Evolutionary conservation across 2,329 filamentous ascomycete species (phyloP).

Genomic region (Botrytis pseudocinerea): DNA sequence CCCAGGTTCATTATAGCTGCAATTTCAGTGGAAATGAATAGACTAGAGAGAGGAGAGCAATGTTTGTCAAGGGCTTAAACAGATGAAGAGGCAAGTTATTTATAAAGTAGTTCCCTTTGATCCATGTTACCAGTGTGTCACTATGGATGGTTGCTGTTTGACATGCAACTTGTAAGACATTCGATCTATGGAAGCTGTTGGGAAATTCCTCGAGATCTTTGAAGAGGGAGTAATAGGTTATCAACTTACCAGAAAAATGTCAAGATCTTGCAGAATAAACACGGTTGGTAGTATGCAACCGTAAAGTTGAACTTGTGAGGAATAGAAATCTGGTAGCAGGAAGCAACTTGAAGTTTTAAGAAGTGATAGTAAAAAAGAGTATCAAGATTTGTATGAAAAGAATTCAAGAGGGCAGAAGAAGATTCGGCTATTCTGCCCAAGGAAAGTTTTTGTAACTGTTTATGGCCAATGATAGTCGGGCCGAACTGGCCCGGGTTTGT

Average conservation of each 20-base stretch:
- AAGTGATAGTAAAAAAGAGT: not conserved
- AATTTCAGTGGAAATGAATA: not conserved
- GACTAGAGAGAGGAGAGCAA: not conserved
- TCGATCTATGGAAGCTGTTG: too few relatives aligned
- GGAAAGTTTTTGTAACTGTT: not conserved
- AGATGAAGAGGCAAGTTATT: not conserved
- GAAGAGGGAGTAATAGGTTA: not conserved
- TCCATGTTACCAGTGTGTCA: too few relatives aligned
- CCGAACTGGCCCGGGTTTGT: not conserved
- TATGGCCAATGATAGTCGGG: not conserved
- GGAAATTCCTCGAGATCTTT: not conserved
- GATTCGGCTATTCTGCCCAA: not conserved
- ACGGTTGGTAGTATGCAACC: not conserved
- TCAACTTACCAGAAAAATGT: not conserved
- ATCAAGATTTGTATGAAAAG: not conserved
- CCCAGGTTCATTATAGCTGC: too few relatives aligned
- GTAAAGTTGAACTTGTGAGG: not conserved
- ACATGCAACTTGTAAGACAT: too few relatives aligned
- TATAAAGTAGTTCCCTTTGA: not conserved
- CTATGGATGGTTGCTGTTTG: not conserved
- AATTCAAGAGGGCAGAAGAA: not conserved
- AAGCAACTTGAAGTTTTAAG: not conserved
- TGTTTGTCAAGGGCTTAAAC: not conserved
- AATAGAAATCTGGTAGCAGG: too few relatives aligned
- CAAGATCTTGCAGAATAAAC: not conserved